Evolutionary conservation across 352 stramenopile species (phyloP), one percentile per base, ranked within the genome.

Genomic region (Phytophthora rubi): DNA sequence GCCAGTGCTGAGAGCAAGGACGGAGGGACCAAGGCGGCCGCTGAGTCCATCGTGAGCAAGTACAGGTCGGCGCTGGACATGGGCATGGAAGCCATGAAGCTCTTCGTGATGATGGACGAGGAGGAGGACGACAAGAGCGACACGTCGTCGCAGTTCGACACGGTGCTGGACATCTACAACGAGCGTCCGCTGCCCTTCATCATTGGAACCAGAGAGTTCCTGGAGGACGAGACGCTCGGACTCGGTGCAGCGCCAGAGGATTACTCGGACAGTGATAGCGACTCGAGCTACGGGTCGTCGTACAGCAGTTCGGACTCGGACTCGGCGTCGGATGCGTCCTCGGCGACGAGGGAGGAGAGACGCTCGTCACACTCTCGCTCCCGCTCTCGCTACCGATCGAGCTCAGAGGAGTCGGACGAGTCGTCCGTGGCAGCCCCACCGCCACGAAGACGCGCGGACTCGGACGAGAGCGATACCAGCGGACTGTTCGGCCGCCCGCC

Each of bases 121-220:
- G 83, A 91, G 6, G 81, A 90, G 9, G 82, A 86, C 49, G 81
- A 82, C 44, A 75, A 57, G 23, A 90, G 76, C 37, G 75, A 90
- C 33, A 62, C 79, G 52, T 85, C 75, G 13, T 88, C 73, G 7
- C 71, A 81, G 32, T 85, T 93, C 13, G 83, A 93, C 44, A 91
- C 86, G 5, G 86, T 95, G 39, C 59, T 94, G 51, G 89, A 96
- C 57, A 96, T 96, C 62, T 96, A 96, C 78, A 96, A 96, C 68
- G 86, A 95, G 75, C 83, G 88, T 0, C 88, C 89, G 28, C 62
- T 96, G 68, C 89, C 89, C 15, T 95, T 94, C 65, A 93, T 96
- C 62, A 96, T 96, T 65, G 89, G 89, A 3, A 96, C 88, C 21
- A 77, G 81, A 30, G 89, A 95, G 72, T 96, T 95, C 66, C 70